These are phyloP conservation scores for Dorcoceras hygrometricum DNA, from an alignment of 257 asterid species.

Conservation along the genomic window DNA sequence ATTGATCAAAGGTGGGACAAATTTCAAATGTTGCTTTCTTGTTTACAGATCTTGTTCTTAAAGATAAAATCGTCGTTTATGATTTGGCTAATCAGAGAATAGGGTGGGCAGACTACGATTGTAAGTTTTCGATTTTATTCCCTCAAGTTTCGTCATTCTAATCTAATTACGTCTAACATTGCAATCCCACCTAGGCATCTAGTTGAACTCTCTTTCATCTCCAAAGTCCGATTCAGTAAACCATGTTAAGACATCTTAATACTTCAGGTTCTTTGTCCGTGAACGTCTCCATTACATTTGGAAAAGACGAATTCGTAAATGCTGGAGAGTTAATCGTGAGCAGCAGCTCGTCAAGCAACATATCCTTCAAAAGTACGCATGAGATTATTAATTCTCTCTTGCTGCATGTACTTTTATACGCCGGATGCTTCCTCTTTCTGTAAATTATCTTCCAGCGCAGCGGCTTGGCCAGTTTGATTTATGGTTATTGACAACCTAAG, in stretches of 20 bases:
- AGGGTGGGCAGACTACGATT: conserved; percentile 68
- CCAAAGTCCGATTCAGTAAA: not conserved
- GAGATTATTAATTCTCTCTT: conserved; percentile 20
- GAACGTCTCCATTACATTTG: conserved; percentile 49
- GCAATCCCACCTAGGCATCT: not conserved
- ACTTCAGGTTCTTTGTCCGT: conserved; percentile 42
- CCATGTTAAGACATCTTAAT: not conserved
- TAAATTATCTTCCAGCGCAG: conserved; percentile 25
- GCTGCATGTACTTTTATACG: conserved; percentile 24
- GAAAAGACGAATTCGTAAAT: conserved; percentile 39
- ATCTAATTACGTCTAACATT: not conserved
- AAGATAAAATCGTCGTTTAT: conserved; percentile 63
- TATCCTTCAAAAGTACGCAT: conserved; percentile 19
- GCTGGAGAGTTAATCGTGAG: conserved; percentile 51
- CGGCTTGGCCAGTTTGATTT: conserved; percentile 27
- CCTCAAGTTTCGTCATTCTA: not conserved
- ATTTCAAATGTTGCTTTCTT: conserved; percentile 14
- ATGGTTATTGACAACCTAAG: conserved; percentile 28
- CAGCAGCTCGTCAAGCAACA: conserved; percentile 30
- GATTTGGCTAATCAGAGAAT: conserved; percentile 53
- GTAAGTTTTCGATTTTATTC: conserved; percentile 29
- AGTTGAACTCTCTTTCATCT: conserved; percentile 3
- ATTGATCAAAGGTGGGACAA: not conserved
- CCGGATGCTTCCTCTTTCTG: conserved; percentile 25
- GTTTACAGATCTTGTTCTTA: conserved; percentile 55